phyloP scores from a whole-genome alignment of 495 filamentous ascomycete species.

The Penicillium subrubescens region DNA sequence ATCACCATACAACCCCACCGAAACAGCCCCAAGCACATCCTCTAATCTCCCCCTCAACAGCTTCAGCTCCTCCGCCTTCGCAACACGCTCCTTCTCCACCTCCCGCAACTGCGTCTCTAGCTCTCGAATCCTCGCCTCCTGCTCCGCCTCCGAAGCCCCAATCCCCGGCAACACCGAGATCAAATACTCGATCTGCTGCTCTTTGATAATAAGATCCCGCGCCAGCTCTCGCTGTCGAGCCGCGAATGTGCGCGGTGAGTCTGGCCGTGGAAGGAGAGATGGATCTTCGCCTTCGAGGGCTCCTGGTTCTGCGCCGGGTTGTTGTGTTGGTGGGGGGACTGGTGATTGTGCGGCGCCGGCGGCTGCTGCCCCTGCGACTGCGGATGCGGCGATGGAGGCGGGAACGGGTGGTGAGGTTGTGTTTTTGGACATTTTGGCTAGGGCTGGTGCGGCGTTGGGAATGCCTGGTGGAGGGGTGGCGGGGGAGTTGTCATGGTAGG shows the following conservation, averaged over 20 bases:
- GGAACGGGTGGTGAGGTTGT: conserved; percentile 42
- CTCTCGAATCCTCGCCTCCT: conserved; percentile 71
- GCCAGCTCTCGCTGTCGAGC: conserved; percentile 78
- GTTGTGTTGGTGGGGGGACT: conserved; percentile 25
- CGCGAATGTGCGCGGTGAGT: conserved; percentile 66
- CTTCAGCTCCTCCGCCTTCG: conserved; percentile 72
- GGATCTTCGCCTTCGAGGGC: conserved; percentile 27
- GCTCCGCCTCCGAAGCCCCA: conserved; percentile 79
- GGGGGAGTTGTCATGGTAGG: conserved; percentile 74
- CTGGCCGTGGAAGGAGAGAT: conserved; percentile 47
- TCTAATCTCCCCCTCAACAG: conserved; percentile 68
- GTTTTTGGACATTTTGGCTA: conserved; percentile 48
- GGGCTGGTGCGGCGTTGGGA: conserved; percentile 49
- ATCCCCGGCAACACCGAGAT: conserved; percentile 85
- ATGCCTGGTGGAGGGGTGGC: conserved; percentile 62
- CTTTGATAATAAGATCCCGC: conserved; percentile 82
- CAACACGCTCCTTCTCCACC: conserved; percentile 70
- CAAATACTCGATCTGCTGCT: conserved; percentile 90
- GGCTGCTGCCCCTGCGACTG: conserved; percentile 23
- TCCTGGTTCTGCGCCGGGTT: conserved; percentile 21
- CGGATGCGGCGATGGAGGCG: conserved; percentile 35
- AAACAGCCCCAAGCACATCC: conserved; percentile 50
- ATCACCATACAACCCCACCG: conserved; percentile 42
- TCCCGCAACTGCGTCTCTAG: conserved; percentile 74
- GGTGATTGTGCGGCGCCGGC: conserved; percentile 33